These are phyloP conservation scores for Sarcodon sp. DNA, from an alignment of 768 basidiomycete genomes.

Conservation along the genomic window DNA sequence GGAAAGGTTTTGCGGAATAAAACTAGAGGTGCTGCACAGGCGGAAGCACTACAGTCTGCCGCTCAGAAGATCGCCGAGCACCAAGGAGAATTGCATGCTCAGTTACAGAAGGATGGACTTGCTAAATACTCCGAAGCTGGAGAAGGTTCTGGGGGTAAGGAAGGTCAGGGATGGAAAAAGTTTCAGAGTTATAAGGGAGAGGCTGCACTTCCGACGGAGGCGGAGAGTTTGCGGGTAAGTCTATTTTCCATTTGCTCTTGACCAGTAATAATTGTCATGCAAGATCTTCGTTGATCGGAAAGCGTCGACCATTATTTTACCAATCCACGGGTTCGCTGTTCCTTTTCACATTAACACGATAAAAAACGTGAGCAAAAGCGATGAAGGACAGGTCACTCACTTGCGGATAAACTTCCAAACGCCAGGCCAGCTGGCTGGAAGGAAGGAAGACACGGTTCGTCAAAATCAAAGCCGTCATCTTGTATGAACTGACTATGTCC, in stretches of 20 bases:
- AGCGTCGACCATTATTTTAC: slow-evolving; percentile 79
- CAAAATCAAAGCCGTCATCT: background rate
- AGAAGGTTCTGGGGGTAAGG: slow-evolving; percentile 59
- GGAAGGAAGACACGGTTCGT: slow-evolving; percentile 90
- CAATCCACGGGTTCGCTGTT: slow-evolving; percentile 90
- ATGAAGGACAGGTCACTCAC: slow-evolving; percentile 91
- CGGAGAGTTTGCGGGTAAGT: slow-evolving; percentile 67
- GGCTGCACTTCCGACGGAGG: slow-evolving; percentile 75
- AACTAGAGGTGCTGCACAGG: slow-evolving; percentile 76
- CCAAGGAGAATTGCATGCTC: slow-evolving; percentile 70
- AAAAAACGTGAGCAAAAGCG: slow-evolving; percentile 95
- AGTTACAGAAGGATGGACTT: slow-evolving; percentile 68
- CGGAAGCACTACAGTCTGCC: slow-evolving; percentile 70
- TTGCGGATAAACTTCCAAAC: slow-evolving; percentile 98
- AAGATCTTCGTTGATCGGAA: slow-evolving; percentile 91
- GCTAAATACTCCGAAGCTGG: slow-evolving; percentile 77
- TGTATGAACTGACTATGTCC: background rate
- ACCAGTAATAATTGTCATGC: slow-evolving; percentile 1
- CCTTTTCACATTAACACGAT: slow-evolving; percentile 98
- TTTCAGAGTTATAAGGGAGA: slow-evolving; percentile 98
- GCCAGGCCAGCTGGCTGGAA: slow-evolving; percentile 92
- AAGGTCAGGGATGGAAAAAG: slow-evolving; percentile 89
- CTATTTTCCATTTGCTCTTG: background rate
- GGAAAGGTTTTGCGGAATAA: slow-evolving; percentile 86
- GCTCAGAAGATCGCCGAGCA: slow-evolving; percentile 76